Evolutionary conservation across 768 basidiomycete genomes (phyloP), one percentile per base, ranked within the genome.

Genomic region (Boletales sp.): DNA sequence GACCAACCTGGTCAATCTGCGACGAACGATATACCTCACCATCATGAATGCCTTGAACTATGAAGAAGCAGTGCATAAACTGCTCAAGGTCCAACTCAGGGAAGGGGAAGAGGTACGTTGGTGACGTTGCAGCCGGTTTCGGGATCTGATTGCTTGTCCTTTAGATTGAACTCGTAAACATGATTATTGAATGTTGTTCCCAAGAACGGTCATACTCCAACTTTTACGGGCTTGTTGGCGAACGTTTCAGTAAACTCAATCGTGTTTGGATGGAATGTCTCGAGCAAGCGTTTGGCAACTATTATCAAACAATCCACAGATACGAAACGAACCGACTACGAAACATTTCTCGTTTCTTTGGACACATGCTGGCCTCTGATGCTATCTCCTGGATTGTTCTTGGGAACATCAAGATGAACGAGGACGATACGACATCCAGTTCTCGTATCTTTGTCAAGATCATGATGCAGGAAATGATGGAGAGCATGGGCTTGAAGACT

Each of bases 101-200:
- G 93, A 94, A 63, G 96, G 95, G 1, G 84, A 96, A 69, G 96
- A 99, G 84, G 94, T 95, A 63, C 48, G 74, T 69, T 44, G 14
- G 2, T 25, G 10, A 1, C 34, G 15, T 32, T 44, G 9, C 6
- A 25, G n/a, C 41, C 14, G 4, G 34, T 33, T 6, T 18, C 39
- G 8, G 2, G 33, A 18, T 17, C 17, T 46, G n/a, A 37, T 40
- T 46, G 31, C 43, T 21, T 41, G 5, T 49, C 14, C 19, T 33
- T n/a, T 61, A 96, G 92, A 88, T 92, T 59, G 95, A 97, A 67
- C 71, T 99, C 50, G 83, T 90, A 67, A 97, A 98, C 77, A 99
- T 99, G 96, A 82, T 99, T 55, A 90, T 99, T 69, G 95, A 98
- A 63, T 99, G 96, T 87, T 98, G 96, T 68, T 98, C 96, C 2